These are phyloP conservation scores for Saccharomycopsis amapae DNA, from an alignment of 805 yeast species.

Conservation along the genomic window DNA sequence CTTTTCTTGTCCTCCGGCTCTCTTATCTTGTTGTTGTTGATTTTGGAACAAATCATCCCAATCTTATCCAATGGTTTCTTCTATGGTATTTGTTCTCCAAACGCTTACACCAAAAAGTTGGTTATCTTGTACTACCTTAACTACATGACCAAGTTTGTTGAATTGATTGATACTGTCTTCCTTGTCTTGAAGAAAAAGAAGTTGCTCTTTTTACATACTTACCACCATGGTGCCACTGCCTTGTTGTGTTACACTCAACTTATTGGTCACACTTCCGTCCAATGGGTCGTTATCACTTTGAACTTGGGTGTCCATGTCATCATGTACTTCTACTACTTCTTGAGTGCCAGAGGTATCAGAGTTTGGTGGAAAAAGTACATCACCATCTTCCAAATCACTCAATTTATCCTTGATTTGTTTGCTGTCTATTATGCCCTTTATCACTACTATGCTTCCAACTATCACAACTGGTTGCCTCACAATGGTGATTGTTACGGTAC, in stretches of 20 bases:
- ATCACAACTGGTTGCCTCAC: conserved; percentile 63
- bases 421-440: conserved; percentile 93
- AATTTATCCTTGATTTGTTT: conserved; percentile 79
- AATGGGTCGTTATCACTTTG: conserved; percentile 89
- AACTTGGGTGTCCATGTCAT: conserved; percentile 91
- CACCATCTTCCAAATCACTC: conserved; percentile 90
- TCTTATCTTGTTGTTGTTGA: conserved; percentile 54
- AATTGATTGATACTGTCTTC: conserved; percentile 86
- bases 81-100: conserved; percentile 71
- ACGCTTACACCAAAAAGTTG: conserved; percentile 78
- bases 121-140: conserved; percentile 84
- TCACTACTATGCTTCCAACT: conserved; percentile 46
- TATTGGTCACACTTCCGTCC: conserved; percentile 81
- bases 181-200: conserved; percentile 88
- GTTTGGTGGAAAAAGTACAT: conserved; percentile 99
- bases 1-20: conserved; percentile 65
- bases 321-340: conserved; percentile 97
- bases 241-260: conserved; percentile 88
- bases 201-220: conserved; percentile 86
- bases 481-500: conserved; percentile 85
- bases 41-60: conserved; percentile 82
- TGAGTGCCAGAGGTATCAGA: conserved; percentile 84
- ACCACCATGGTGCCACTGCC: conserved; percentile 98
- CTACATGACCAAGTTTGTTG: conserved; percentile 83
- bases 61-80: conserved; percentile 68